Evolutionary conservation across 2,329 filamentous ascomycete species (phyloP).

Genomic region (Thyridium curvatum): DNA sequence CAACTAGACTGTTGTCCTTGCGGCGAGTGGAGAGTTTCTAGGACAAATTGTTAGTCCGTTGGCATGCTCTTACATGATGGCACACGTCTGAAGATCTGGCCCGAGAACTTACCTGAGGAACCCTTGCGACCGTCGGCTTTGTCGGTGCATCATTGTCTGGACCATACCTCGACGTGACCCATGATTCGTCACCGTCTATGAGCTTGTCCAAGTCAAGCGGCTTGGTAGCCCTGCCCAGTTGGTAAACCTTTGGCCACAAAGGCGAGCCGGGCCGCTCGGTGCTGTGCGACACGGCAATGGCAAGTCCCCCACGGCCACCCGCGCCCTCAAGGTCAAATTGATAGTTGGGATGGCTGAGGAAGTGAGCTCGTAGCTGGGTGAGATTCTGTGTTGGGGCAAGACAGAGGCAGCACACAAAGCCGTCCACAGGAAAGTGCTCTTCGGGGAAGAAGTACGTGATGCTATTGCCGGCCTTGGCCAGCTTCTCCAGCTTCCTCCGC

Average conservation of each 20-base stretch:
- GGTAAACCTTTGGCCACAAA: slow-evolving; percentile 25
- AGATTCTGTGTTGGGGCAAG: slow-evolving; percentile 40
- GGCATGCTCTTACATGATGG: background rate
- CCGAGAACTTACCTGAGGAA: background rate
- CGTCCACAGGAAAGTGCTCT: slow-evolving; percentile 40
- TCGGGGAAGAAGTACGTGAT: slow-evolving; percentile 39
- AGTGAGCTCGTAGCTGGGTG: slow-evolving; percentile 40
- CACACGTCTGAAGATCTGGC: too few species aligned
- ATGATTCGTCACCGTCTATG: slow-evolving; percentile 38
- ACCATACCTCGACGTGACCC: slow-evolving; percentile 34
- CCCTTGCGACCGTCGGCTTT: too few species aligned
- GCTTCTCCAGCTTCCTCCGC: slow-evolving; percentile 25
- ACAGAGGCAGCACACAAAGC: slow-evolving; percentile 45
- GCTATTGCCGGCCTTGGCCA: slow-evolving; percentile 27
- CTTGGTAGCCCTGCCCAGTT: slow-evolving; percentile 34
- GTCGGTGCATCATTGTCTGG: slow-evolving; percentile 22
- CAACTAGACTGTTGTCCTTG: slow-evolving; percentile 27
- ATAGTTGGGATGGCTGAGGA: slow-evolving; percentile 41
- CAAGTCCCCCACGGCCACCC: slow-evolving; percentile 26
- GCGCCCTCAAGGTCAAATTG: slow-evolving; percentile 32
- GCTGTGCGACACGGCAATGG: slow-evolving; percentile 30
- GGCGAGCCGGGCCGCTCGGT: slow-evolving; percentile 9
- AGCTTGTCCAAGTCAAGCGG: slow-evolving; percentile 38
- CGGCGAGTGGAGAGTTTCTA: slow-evolving; percentile 6
- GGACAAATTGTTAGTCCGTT: background rate